Conservation (phyloP, 2,329 filamentous ascomycete genomes). For the Clarireedia monteithiana region DNA sequence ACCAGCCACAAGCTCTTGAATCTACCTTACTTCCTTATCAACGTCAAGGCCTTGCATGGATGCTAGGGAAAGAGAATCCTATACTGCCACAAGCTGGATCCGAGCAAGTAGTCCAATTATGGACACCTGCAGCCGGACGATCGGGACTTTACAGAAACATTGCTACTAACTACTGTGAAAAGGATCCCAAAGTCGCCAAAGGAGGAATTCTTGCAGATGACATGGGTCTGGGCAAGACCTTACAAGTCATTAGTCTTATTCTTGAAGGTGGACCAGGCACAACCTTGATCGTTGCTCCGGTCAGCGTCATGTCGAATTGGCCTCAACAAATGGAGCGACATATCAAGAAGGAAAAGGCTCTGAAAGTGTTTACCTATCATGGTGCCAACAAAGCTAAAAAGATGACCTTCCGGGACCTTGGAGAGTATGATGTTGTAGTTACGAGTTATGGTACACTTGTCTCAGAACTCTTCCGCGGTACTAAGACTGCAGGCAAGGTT, state of each 20-base stretch:
- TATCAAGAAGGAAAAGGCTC: conserved; percentile 52
- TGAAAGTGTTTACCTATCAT: conserved; percentile 69
- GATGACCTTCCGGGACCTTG: conserved; percentile 47
- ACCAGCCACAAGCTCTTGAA: conserved; percentile 56
- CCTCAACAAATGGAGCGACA: conserved; percentile 69
- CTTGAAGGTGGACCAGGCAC: conserved; percentile 46
- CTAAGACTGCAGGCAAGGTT: conserved; percentile 35
- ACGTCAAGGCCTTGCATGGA: conserved; percentile 70
- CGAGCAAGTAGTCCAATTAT: conserved; percentile 64
- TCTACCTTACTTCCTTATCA: conserved; percentile 75
- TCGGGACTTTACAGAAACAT: conserved; percentile 53
- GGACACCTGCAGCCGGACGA: conserved; percentile 47
- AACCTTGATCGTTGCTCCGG: conserved; percentile 74
- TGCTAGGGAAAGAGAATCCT: conserved; percentile 68
- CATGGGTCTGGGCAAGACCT: conserved; percentile 89
- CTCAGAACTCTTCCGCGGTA: conserved; percentile 50
- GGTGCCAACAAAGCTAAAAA: conserved; percentile 45
- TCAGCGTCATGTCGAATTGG: conserved; percentile 90
- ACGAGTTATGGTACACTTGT: conserved; percentile 76
- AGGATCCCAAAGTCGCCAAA: conserved; percentile 56
- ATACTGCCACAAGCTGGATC: conserved; percentile 51
- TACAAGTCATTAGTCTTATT: conserved; percentile 77
- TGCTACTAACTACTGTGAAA: conserved; percentile 61
- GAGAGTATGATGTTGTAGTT: conserved; percentile 66
- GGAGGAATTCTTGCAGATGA: conserved; percentile 87